These are phyloP conservation scores for Trematosphaeria pertusa DNA, from an alignment of 2,329 filamentous ascomycete genomes.

Conservation along the genomic window DNA sequence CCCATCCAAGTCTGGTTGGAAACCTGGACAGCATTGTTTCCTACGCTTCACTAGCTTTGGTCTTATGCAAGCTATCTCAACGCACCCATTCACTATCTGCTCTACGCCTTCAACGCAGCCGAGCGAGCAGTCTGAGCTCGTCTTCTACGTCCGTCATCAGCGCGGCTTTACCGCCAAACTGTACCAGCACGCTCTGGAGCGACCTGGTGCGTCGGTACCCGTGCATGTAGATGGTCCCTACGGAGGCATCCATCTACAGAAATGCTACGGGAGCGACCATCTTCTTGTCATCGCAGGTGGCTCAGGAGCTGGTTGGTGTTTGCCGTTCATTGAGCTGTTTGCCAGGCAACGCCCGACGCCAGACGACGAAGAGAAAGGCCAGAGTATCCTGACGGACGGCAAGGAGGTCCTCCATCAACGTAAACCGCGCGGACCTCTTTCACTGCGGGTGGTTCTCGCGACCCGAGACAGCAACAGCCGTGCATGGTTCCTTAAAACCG, in stretches of 20 bases:
- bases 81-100: slow-evolving; percentile 64
- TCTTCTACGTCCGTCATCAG: slow-evolving; percentile 62
- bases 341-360: slow-evolving; percentile 1
- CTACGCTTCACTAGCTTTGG: slow-evolving; percentile 59
- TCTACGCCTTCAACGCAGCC: slow-evolving; percentile 49
- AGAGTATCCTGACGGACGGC: neutral
- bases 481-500: slow-evolving; percentile 45
- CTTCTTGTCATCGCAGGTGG: slow-evolving; percentile 62
- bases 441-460: slow-evolving; percentile 43
- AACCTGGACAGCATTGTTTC: slow-evolving; percentile 63
- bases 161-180: slow-evolving; percentile 59
- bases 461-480: slow-evolving; percentile 45
- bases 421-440: slow-evolving; percentile 18
- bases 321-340: slow-evolving; percentile 56
- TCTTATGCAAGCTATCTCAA: slow-evolving; percentile 50
- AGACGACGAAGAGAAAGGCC: neutral
- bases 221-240: slow-evolving; percentile 67
- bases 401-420: no score
- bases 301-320: slow-evolving; percentile 61
- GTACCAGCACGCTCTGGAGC: slow-evolving; percentile 17
- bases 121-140: slow-evolving; percentile 44
- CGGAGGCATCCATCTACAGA: slow-evolving; percentile 55
- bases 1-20: slow-evolving; percentile 52
- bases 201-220: slow-evolving; percentile 39
- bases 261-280: slow-evolving; percentile 45